Evolutionary conservation across 2,329 filamentous ascomycete species (phyloP).

Genomic region (Alternaria atra): DNA sequence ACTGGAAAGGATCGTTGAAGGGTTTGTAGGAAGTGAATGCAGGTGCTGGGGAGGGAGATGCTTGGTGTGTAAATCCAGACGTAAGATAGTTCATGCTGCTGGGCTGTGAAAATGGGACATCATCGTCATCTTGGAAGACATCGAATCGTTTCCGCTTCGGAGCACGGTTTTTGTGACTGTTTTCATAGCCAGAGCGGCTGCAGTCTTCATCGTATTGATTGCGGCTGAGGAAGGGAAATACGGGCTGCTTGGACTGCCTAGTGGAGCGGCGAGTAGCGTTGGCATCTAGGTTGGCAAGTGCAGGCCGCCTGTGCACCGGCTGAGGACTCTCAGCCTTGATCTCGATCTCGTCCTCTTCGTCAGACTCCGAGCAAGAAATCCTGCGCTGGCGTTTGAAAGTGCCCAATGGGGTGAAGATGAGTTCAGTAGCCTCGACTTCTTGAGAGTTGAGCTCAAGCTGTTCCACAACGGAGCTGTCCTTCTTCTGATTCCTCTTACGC

Average conservation of each 20-base stretch:
- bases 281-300: constrained; percentile 43
- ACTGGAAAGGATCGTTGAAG: constrained; percentile 39
- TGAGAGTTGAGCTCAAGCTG: constrained; percentile 72
- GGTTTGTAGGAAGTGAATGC: constrained; percentile 39
- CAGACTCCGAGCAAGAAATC: constrained; percentile 57
- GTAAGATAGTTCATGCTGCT: constrained; percentile 47
- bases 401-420: constrained; percentile 64
- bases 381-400: constrained; percentile 53
- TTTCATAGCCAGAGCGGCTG: constrained; percentile 44
- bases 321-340: constrained; percentile 49
- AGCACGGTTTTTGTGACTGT: constrained; percentile 37
- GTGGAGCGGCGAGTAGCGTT: constrained; percentile 42
- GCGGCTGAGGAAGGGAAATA: constrained; percentile 29
- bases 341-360: constrained; percentile 50
- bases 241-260: constrained; percentile 38
- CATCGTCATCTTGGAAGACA: constrained; percentile 52
- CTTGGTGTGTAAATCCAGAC: constrained; percentile 40
- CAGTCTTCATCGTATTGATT: constrained; percentile 44
- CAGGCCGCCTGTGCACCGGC: constrained; percentile 34
- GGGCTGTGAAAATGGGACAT: constrained; percentile 44
- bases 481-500: constrained; percentile 79
- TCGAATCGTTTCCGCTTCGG: constrained; percentile 51
- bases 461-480: constrained; percentile 74
- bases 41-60: constrained; percentile 37
- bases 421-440: constrained; percentile 70